phyloP scores from a whole-genome alignment of 1,284 basidiomycete genomes.

The Uromyces viciae-fabae region DNA sequence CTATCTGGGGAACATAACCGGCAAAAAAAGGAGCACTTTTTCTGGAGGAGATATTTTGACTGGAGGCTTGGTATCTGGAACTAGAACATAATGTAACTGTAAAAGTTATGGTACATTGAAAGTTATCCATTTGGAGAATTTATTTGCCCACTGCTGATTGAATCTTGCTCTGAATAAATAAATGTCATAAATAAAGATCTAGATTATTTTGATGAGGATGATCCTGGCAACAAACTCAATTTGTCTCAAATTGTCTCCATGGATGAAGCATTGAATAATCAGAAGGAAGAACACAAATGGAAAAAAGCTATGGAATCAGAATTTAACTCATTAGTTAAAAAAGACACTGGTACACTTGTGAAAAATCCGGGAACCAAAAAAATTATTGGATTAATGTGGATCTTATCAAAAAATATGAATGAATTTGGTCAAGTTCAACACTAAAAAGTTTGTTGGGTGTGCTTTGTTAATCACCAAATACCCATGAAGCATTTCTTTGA shows the following conservation, averaged over 20 bases:
- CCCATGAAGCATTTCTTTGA: background rate
- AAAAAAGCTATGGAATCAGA: background rate
- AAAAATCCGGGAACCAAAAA: background rate
- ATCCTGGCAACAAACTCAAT: too few species aligned
- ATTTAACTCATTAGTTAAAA: background rate
- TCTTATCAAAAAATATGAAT: background rate
- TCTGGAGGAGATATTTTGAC: too few species aligned
- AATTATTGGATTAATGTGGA: background rate
- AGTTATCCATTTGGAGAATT: too few species aligned
- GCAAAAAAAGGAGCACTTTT: too few species aligned
- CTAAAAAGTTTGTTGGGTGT: constrained; percentile 12
- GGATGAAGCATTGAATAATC: background rate
- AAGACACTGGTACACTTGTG: background rate
- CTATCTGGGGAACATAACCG: too few species aligned
- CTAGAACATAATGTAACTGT: too few species aligned
- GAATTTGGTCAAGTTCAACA: background rate
- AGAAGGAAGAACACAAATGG: background rate
- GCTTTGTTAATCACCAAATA: constrained; percentile 24
- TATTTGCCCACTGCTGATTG: too few species aligned
- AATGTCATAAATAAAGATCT: too few species aligned
- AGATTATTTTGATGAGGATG: too few species aligned
- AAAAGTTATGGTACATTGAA: too few species aligned
- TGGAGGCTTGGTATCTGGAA: too few species aligned
- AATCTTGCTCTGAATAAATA: too few species aligned
- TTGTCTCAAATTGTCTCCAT: background rate